Evolutionary conservation across 108 stramenopile species (phyloP), one percentile per base, ranked within the genome.

Genomic region (Conticribra weissflogii): DNA sequence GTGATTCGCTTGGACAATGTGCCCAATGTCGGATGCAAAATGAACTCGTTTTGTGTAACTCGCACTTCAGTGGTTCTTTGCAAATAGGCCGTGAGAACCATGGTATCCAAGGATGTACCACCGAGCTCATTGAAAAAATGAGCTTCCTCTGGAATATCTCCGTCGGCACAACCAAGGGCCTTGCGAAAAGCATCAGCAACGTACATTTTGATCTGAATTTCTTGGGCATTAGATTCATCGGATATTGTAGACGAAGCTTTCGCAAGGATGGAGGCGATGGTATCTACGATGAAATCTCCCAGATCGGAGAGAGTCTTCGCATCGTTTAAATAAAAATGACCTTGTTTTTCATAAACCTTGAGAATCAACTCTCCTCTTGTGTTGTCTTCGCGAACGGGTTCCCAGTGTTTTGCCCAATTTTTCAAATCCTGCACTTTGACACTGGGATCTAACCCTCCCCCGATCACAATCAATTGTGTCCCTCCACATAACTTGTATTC

Each of bases 241-340:
- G n/a, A n/a, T n/a, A n/a, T n/a, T n/a, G n/a, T n/a, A n/a, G n/a
- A n/a, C n/a, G n/a, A n/a, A n/a, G n/a, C 49, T 2, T 44, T 49
- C 2, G 45, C 45, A n/a, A 3, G 16, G 25, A 49, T 25, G 9
- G 28, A 2, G 3, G 9, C 45, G 3, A 63, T 21, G 14, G 49
- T 29, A 17, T 52, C 25, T 2, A 32, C 17, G 17, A 58, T 58
- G 56, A 58, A 58, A 31, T 58, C 17, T 3, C 45, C 62, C 24
- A 63, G 18, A 48, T 63, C 62, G 28, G 24, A 28, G 27, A 29
- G 28, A 3, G 49, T 49, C 15, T 3, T 17, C 2, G 41, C 50
- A 30, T 63, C 46, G 17, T 25, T 63, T 8, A 63, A 47, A 33
- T 63, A 63, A 47, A 51, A 63, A 33, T 63, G 62, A 49, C 62